phyloP scores from a whole-genome alignment of 495 filamentous ascomycete genomes.

The Tirmania nivea region DNA sequence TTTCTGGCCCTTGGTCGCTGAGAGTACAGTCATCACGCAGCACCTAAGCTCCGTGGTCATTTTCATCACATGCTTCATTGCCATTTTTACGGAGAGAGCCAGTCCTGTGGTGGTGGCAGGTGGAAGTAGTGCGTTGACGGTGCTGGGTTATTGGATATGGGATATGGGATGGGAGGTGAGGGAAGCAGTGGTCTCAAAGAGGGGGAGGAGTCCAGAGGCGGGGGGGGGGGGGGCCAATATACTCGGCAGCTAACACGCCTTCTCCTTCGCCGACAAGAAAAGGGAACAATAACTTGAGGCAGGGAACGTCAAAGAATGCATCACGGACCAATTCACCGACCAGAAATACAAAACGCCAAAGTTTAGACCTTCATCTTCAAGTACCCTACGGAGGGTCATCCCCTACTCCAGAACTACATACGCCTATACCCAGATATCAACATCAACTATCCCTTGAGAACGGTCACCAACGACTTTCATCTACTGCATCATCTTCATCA shows the following conservation, averaged over 20 bases:
- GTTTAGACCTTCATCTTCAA: neutral
- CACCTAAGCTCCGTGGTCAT: slow-evolving; percentile 87
- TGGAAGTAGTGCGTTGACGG: slow-evolving; percentile 60
- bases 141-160: slow-evolving; percentile 77
- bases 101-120: slow-evolving; percentile 70
- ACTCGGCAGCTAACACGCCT: neutral
- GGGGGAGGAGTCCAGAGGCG: slow-evolving; percentile 18
- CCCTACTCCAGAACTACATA: neutral
- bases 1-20: slow-evolving; percentile 90
- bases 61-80: slow-evolving; percentile 82
- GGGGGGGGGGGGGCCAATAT: slow-evolving; percentile 4
- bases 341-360: too few relatives aligned
- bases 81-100: slow-evolving; percentile 65
- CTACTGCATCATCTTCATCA: neutral
- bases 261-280: neutral
- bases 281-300: neutral
- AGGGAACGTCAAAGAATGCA: neutral
- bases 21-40: slow-evolving; percentile 90
- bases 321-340: neutral
- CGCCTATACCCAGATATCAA: neutral
- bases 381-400: neutral
- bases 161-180: slow-evolving; percentile 60
- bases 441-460: neutral
- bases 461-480: neutral
- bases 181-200: slow-evolving; percentile 22